phyloP scores from a whole-genome alignment of 768 basidiomycete genomes.

The Russula sp. region DNA sequence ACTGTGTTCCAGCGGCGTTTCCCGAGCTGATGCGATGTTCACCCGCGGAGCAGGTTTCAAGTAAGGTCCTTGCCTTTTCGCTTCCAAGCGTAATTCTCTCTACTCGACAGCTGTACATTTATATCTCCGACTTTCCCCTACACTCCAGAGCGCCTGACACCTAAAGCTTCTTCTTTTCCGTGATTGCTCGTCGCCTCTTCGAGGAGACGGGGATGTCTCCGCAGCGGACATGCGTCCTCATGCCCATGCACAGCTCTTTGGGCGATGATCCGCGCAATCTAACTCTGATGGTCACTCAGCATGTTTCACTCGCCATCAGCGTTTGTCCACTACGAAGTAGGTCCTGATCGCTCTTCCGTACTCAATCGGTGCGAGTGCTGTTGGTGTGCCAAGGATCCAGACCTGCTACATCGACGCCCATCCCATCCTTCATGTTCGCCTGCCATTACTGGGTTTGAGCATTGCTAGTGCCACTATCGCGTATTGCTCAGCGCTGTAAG shows the following conservation, averaged over 20 bases:
- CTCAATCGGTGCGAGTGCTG: not conserved
- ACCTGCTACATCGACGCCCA: constrained; percentile 1
- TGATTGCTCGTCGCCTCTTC: not conserved
- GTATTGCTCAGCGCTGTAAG: not conserved
- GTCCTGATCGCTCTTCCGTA: not conserved
- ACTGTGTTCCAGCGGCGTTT: constrained; percentile 4
- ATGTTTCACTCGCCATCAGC: not conserved
- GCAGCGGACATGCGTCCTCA: constrained; percentile 1
- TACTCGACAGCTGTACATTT: constrained; percentile 5
- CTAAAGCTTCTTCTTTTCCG: not conserved
- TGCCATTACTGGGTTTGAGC: not conserved
- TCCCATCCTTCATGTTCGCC: not conserved
- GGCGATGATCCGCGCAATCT: constrained; percentile 3
- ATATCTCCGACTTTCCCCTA: not conserved
- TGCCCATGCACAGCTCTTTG: not conserved
- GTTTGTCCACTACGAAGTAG: not conserved
- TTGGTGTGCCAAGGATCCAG: not conserved
- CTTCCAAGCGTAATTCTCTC: not conserved
- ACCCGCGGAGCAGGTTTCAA: not conserved
- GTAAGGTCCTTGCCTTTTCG: constrained; percentile 2
- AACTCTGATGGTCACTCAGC: not conserved
- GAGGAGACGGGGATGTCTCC: not conserved
- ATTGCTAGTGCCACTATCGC: not conserved
- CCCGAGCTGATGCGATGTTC: not conserved
- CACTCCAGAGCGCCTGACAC: not conserved